These are phyloP conservation scores for Fusarium veterinarium DNA, from an alignment of 2,329 filamentous ascomycete genomes.

Conservation along the genomic window DNA sequence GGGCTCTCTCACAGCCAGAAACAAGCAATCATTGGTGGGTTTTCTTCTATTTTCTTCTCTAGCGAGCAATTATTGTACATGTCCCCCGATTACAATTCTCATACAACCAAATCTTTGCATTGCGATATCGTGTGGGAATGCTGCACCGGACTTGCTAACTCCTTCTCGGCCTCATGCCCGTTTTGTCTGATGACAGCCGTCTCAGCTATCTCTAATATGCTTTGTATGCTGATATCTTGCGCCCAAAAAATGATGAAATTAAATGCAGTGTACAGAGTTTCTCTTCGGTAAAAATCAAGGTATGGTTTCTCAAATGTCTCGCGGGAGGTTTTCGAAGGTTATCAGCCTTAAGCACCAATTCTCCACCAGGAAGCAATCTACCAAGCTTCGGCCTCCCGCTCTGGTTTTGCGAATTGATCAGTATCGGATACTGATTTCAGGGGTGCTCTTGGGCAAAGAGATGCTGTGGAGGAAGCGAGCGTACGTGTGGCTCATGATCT, in stretches of 20 bases:
- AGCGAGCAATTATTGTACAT: constrained; percentile 1
- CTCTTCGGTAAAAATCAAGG: neutral
- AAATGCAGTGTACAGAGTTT: neutral
- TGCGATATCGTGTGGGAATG: neutral
- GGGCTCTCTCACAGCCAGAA: neutral
- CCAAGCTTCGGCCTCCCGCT: neutral
- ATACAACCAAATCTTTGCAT: neutral
- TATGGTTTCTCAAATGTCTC: neutral
- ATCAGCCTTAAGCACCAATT: neutral
- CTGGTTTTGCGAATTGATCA: neutral
- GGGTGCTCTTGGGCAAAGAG: neutral
- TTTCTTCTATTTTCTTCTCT: neutral
- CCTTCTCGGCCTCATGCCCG: neutral
- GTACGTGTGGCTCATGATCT: neutral
- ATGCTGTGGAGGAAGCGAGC: neutral
- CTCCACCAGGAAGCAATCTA: neutral
- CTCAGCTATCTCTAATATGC: neutral
- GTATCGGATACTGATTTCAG: neutral
- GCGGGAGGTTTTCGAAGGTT: neutral
- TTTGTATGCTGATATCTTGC: neutral
- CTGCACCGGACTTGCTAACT: neutral
- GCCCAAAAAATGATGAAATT: neutral
- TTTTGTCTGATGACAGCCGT: neutral
- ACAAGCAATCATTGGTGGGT: neutral
- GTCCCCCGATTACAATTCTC: neutral